phyloP scores from a whole-genome alignment of 139 green algal genomes.

The Micractinium sp. region DNA sequence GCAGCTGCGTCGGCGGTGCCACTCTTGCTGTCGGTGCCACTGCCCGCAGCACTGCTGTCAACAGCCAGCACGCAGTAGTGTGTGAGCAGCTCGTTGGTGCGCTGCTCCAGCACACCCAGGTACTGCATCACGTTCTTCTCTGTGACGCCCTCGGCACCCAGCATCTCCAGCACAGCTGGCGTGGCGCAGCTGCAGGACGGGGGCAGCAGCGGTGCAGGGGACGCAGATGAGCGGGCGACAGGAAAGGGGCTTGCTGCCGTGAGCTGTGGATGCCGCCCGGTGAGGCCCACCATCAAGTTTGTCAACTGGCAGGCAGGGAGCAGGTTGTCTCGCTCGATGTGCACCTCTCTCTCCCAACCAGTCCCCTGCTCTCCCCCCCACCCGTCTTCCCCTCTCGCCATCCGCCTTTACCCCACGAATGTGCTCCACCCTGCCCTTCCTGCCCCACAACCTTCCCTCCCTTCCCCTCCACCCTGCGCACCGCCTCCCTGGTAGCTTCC shows the following conservation, averaged over 20 bases:
- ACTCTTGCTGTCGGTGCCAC: too few species aligned
- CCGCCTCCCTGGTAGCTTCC: too few species aligned
- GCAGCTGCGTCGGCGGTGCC: neutral
- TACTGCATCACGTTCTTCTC: constrained; percentile 87
- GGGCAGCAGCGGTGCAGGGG: too few species aligned
- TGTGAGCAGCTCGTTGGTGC: constrained; percentile 85
- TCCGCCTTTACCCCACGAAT: too few species aligned
- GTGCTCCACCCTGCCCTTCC: too few species aligned
- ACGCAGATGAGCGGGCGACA: too few species aligned
- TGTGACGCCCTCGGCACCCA: constrained; percentile 69
- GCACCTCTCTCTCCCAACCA: too few species aligned
- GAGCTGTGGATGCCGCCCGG: neutral
- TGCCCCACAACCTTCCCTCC: too few species aligned
- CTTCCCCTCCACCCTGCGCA: too few species aligned
- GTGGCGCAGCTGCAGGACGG: constrained; percentile 71
- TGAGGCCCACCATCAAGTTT: neutral
- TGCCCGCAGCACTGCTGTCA: neutral
- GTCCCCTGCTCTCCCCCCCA: too few species aligned
- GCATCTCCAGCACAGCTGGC: constrained; percentile 63
- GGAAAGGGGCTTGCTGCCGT: neutral
- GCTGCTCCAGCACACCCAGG: constrained; percentile 92
- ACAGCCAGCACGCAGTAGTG: constrained; percentile 23
- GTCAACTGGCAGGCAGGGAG: neutral
- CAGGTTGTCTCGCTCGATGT: neutral
- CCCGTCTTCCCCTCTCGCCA: too few species aligned